A percentile compares a stretch with the other conserved stretches of the same genome.
Evolutionary conservation across 306 rosid genomes (phyloP).

Genomic region (Vigna reflexopilosa): DNA sequence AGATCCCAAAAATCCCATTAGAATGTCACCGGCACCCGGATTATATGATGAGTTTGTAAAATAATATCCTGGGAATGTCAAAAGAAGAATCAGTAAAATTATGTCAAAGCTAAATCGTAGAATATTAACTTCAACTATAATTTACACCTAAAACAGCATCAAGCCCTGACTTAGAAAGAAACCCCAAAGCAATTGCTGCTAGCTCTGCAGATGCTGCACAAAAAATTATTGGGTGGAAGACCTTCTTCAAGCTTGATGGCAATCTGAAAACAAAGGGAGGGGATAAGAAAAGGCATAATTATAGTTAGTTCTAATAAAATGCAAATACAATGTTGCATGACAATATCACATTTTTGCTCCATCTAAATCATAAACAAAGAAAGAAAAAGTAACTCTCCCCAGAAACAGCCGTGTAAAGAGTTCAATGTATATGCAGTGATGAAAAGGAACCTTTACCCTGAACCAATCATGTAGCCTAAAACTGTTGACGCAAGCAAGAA

Average conservation of each 20-base stretch:
- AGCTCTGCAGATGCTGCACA: slow-evolving; percentile 70
- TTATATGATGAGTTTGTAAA: slow-evolving; percentile 72
- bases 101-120: background rate
- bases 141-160: slow-evolving; percentile 78
- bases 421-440: background rate
- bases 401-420: slow-evolving; percentile 14
- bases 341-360: background rate
- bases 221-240: slow-evolving; percentile 81
- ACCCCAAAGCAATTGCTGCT: slow-evolving; percentile 72
- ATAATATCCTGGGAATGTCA: slow-evolving; percentile 60
- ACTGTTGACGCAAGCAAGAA: slow-evolving; percentile 87
- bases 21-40: slow-evolving; percentile 89
- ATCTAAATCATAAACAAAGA: background rate
- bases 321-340: slow-evolving; percentile 10
- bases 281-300: slow-evolving; percentile 23
- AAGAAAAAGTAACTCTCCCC: background rate
- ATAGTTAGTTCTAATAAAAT: slow-evolving; percentile 3
- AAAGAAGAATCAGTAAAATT: slow-evolving; percentile 28
- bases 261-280: slow-evolving; percentile 57
- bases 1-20: slow-evolving; percentile 87
- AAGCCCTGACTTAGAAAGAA: slow-evolving; percentile 65
- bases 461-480: slow-evolving; percentile 79
- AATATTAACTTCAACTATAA: slow-evolving; percentile 11
- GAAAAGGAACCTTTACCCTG: slow-evolving; percentile 60
- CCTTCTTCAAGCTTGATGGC: slow-evolving; percentile 67